These are phyloP conservation scores for Cercophora sp. DNA, from an alignment of 495 filamentous ascomycete genomes.

Conservation along the genomic window DNA sequence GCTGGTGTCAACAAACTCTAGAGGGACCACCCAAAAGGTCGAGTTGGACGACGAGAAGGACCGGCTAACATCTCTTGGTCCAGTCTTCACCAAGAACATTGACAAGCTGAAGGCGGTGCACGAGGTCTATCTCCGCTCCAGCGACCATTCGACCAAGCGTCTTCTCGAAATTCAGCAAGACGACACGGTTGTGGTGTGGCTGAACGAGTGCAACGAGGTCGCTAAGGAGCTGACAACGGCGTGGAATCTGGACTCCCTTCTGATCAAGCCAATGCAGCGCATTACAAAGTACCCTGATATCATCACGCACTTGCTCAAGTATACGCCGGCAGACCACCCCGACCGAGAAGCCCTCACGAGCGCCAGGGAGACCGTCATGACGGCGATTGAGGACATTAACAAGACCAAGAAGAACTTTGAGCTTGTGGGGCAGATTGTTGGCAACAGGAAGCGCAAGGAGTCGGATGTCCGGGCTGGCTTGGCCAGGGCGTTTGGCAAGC, in stretches of 20 bases:
- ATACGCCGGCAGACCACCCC: slow-evolving; percentile 76
- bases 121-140: slow-evolving; percentile 79
- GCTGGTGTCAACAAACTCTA: slow-evolving; percentile 24
- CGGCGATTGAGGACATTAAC: slow-evolving; percentile 79
- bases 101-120: slow-evolving; percentile 79
- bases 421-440: slow-evolving; percentile 80
- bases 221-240: slow-evolving; percentile 85
- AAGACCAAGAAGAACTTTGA: slow-evolving; percentile 88
- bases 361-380: slow-evolving; percentile 61
- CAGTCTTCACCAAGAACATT: slow-evolving; percentile 70
- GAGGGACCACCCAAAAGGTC: slow-evolving; percentile 22
- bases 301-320: slow-evolving; percentile 69
- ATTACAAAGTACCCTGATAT: slow-evolving; percentile 89
- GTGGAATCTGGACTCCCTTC: slow-evolving; percentile 88
- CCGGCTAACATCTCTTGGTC: slow-evolving; percentile 68
- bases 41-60: slow-evolving; percentile 57
- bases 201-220: slow-evolving; percentile 83
- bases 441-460: slow-evolving; percentile 75
- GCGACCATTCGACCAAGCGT: slow-evolving; percentile 76
- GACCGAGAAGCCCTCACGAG: slow-evolving; percentile 64
- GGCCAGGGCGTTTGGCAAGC: slow-evolving; percentile 80
- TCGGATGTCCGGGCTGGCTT: slow-evolving; percentile 80
- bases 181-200: slow-evolving; percentile 77
- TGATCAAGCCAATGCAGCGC: slow-evolving; percentile 93
- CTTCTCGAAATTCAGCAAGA: slow-evolving; percentile 68